These are phyloP conservation scores for Fraxinus anomala DNA, from an alignment of 257 asterid genomes.

Conservation along the genomic window DNA sequence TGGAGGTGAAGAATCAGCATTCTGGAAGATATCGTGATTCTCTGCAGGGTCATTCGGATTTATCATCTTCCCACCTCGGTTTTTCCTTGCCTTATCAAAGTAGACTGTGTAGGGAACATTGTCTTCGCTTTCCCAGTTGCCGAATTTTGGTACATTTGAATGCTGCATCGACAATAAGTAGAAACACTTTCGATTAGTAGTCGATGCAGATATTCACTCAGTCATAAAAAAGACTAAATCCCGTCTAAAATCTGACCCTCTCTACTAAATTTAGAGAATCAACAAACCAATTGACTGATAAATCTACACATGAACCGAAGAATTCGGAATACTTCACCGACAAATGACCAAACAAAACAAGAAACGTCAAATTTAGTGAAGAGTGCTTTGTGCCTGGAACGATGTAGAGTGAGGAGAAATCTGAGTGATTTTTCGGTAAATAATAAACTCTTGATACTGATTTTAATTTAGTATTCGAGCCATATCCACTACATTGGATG, in stretches of 20 bases:
- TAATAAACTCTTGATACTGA: too few species aligned
- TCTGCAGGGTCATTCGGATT: slow-evolving; percentile 53
- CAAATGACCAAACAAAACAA: background rate
- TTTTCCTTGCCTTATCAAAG: slow-evolving; percentile 76
- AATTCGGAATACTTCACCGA: background rate
- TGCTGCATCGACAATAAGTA: slow-evolving; percentile 34
- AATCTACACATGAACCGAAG: background rate
- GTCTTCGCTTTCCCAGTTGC: slow-evolving; percentile 61
- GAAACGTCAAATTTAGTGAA: background rate
- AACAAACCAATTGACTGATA: background rate
- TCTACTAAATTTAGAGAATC: too few species aligned
- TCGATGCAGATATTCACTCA: too few species aligned
- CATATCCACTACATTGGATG: too few species aligned
- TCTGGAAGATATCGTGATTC: slow-evolving; percentile 38
- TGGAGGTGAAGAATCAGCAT: slow-evolving; percentile 19
- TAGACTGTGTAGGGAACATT: slow-evolving; percentile 70
- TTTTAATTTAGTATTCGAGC: too few species aligned
- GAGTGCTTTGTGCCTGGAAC: too few species aligned
- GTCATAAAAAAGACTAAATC: too few species aligned
- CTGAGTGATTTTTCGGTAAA: too few species aligned
- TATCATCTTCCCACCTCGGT: slow-evolving; percentile 55
- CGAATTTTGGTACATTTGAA: slow-evolving; percentile 52
- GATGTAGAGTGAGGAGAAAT: too few species aligned
- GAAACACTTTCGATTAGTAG: too few species aligned
- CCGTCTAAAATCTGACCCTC: too few species aligned